phyloP scores from a whole-genome alignment of 345 rosid genomes.

The Lepidium sativum region DNA sequence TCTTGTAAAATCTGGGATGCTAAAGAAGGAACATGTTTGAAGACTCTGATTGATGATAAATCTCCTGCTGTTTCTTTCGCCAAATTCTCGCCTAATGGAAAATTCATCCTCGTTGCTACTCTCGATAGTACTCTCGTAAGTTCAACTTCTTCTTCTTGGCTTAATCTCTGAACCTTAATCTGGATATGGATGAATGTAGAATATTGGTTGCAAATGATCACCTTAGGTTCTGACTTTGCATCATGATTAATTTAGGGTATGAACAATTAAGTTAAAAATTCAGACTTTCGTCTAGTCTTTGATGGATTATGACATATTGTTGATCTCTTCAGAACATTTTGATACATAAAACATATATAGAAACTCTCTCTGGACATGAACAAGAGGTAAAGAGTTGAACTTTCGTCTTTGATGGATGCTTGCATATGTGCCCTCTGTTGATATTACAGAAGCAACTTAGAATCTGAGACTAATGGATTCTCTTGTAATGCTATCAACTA shows the following conservation, averaged over 20 bases:
- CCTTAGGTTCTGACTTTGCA: neutral
- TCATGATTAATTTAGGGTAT: neutral
- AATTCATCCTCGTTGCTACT: constrained; percentile 79
- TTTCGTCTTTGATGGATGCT: neutral
- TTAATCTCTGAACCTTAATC: neutral
- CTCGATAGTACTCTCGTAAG: constrained; percentile 85
- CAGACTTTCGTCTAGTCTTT: neutral
- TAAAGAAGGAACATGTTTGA: constrained; percentile 59
- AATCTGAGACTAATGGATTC: neutral
- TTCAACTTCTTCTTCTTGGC: neutral
- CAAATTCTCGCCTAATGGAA: constrained; percentile 91
- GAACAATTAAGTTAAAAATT: no score
- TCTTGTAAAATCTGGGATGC: constrained; percentile 95
- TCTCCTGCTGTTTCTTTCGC: constrained; percentile 76
- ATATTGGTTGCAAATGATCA: neutral
- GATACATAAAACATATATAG: neutral
- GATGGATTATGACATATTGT: neutral
- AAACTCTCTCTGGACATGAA: neutral
- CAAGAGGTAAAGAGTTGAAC: neutral
- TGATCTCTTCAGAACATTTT: neutral
- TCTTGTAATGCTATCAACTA: neutral
- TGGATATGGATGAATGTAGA: neutral
- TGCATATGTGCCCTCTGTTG: neutral
- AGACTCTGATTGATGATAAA: constrained; percentile 70
- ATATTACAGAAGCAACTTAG: neutral